Percentiles rank a stretch among this genome's conserved stretches.
Evolutionary conservation across 768 basidiomycete species (phyloP).

Genomic region (Rhodotorula graminis): DNA sequence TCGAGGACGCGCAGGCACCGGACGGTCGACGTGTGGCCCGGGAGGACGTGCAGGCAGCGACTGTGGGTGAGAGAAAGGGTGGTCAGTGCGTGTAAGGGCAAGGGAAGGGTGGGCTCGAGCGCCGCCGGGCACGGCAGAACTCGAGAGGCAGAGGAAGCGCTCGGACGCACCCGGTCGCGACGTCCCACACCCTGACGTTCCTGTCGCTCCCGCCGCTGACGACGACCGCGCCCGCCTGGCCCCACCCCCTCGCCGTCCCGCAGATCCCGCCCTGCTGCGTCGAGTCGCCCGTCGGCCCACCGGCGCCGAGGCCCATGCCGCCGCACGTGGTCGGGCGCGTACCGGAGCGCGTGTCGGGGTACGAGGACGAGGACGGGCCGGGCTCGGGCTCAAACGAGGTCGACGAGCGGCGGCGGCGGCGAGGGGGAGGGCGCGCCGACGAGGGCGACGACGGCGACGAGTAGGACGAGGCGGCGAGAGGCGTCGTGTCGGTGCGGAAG

Average conservation of each 20-base stretch:
- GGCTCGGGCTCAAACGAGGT: neutral
- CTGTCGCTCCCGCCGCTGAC: constrained; percentile 93
- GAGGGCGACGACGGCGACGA: neutral
- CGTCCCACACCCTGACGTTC: constrained; percentile 85
- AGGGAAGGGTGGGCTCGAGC: too few species aligned
- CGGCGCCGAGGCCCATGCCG: constrained; percentile 39
- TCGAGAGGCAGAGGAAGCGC: too few species aligned
- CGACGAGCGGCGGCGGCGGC: constrained; percentile 18
- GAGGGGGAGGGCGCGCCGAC: neutral
- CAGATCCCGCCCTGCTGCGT: constrained; percentile 49
- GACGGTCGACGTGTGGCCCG: constrained; percentile 83
- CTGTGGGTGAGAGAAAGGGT: constrained; percentile 41
- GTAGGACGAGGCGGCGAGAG: constrained; percentile 17
- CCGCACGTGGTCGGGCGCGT: neutral
- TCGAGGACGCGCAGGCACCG: constrained; percentile 84
- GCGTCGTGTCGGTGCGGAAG: neutral
- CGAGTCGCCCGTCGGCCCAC: constrained; percentile 31
- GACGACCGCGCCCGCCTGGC: constrained; percentile 72
- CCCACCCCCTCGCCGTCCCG: constrained; percentile 78
- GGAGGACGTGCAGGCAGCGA: constrained; percentile 69
- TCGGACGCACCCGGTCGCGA: constrained; percentile 65
- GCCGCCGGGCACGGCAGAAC: too few species aligned
- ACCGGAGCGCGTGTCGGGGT: neutral
- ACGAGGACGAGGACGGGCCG: neutral
- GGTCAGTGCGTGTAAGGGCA: too few species aligned